Conservation (phyloP, 345 rosid species). For the Diplotaxis tenuifolia region DNA sequence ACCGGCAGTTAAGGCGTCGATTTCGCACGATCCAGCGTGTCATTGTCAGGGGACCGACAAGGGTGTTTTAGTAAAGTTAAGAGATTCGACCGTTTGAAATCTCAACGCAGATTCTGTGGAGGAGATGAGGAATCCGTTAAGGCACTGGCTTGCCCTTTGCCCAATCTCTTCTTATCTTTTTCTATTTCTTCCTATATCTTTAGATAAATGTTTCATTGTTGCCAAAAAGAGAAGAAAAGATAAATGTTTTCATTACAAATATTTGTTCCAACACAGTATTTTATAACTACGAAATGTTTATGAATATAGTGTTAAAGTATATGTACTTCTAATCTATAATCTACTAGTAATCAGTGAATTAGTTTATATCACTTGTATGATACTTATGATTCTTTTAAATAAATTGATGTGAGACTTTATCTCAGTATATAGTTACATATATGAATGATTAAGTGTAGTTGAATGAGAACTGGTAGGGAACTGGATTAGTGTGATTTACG, state of each 20-base stretch:
- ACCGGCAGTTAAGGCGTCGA: constrained; percentile 49
- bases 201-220: neutral
- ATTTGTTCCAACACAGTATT: neutral
- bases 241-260: too few species aligned
- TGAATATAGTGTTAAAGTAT: neutral
- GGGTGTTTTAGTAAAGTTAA: constrained; percentile 23
- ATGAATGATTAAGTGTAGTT: constrained; percentile 1
- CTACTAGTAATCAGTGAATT: neutral
- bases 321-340: neutral
- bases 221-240: too few species aligned
- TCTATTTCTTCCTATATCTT: neutral
- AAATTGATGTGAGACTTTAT: neutral
- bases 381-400: neutral
- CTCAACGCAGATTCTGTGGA: constrained; percentile 31
- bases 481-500: neutral
- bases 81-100: constrained; percentile 37
- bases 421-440: neutral
- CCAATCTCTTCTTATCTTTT: neutral
- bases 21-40: constrained; percentile 45
- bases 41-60: constrained; percentile 30
- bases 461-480: neutral
- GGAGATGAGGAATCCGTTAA: constrained; percentile 35
- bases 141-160: neutral
- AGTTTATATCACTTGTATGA: neutral
- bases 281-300: neutral